Evolutionary conservation across 2,329 filamentous ascomycete genomes (phyloP).

Genomic region (Geosmithia putterillii): DNA sequence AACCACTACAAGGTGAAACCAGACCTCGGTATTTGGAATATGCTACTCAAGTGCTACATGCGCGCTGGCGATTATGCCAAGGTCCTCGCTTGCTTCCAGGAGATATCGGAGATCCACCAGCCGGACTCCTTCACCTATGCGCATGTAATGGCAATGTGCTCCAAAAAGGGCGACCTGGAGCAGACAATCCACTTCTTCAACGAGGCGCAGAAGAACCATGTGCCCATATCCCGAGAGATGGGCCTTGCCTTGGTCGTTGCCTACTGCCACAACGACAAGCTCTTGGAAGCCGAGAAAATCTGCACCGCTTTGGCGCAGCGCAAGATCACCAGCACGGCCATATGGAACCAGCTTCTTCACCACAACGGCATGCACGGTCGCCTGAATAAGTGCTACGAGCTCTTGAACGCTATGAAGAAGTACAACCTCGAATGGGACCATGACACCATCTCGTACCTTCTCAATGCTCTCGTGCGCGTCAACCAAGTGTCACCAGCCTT

Average conservation of each 20-base stretch:
- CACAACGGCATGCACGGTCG: conserved; percentile 53
- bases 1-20: conserved; percentile 42
- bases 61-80: conserved; percentile 55
- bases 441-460: conserved; percentile 35
- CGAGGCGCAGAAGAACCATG: conserved; percentile 39
- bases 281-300: conserved; percentile 22
- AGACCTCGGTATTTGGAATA: conserved; percentile 58
- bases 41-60: conserved; percentile 58
- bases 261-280: conserved; percentile 35
- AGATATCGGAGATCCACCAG: conserved; percentile 33
- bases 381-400: conserved; percentile 32
- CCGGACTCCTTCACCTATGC: conserved; percentile 57
- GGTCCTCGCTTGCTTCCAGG: conserved; percentile 50
- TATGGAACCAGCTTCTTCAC: conserved; percentile 71
- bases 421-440: conserved; percentile 32
- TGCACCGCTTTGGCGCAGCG: conserved; percentile 37
- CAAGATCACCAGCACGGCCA: conserved; percentile 39
- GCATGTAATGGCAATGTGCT: conserved; percentile 61
- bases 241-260: conserved; percentile 54
- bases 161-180: conserved; percentile 60
- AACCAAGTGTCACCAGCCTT: conserved; percentile 37
- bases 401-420: conserved; percentile 36
- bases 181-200: conserved; percentile 53
- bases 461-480: conserved; percentile 34
- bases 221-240: conserved; percentile 44